Base-by-base conservation (phyloP, 1,139 yeast genomes). In the Candida dubliniensis region DNA sequence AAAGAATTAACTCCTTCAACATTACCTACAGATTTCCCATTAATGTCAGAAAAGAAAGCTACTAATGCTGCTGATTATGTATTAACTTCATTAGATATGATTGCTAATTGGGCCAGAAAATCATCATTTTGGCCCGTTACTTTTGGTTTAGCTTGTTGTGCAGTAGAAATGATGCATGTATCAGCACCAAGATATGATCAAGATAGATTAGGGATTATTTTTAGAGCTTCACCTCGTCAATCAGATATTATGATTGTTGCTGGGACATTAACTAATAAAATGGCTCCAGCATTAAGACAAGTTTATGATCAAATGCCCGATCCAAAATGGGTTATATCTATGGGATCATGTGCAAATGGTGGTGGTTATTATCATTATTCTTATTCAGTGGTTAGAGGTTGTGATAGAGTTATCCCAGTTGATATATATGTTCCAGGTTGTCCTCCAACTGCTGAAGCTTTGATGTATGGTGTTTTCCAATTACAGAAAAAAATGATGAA, bases 281-380 rank as follows among this genome's bases (percentile, higher is more conserved):
- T 87, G 96, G 96, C 96, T 0, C 96, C 96, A 35, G 95, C 95
- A 24, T 75, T 88, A 64, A 84, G 96, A 74, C 95, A 87, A 71
- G 96, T 88, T 37, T 88, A 88, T 66, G 96, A 88, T 67, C 96
- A 88, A 69, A 88, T 88, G 96, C 90, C 96, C 34, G 95, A 87
- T 55, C 96, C 96, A 42, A 82, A 91, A 69, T 79, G 82, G 85
- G 96, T 88, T 46, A 87, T 88, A 59, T 86, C 95, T 48, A 88
- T 88, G 96, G 96, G 96, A 37, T 85, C 95, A 8, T 88, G 96
- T 71, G 96, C 96, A 51, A 88, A 88, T 63, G 96, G 96, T 50
- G 96, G 96, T 51, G 96, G 96, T 33, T 88, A 88, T 70, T 88
- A 88, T 70, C 96, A 88, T 67, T 88, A 88, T 67, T 85, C 95